A percentile compares a stretch with the other conserved stretches of the same genome.
These are phyloP conservation scores for Elongisporangium undulatum DNA, from an alignment of 352 stramenopile genomes.

Conservation along the genomic window DNA sequence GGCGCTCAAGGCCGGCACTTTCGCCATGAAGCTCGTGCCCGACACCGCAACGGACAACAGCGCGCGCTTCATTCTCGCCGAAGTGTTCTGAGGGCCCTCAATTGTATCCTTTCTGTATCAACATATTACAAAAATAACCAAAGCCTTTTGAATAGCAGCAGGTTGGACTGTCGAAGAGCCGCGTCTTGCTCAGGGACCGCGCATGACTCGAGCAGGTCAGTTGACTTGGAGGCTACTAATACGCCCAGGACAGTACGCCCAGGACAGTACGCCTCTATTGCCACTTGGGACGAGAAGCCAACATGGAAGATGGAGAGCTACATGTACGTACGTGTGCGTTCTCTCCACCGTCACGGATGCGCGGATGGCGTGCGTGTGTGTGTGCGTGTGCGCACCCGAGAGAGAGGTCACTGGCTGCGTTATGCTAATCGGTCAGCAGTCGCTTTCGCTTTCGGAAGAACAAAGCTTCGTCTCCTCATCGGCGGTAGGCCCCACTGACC, in stretches of 20 bases:
- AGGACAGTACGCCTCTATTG: too few species aligned
- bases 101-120: not conserved
- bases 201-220: too few species aligned
- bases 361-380: not conserved
- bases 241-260: too few species aligned
- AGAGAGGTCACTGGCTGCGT: not conserved
- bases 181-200: too few species aligned
- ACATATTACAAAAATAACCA: not conserved
- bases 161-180: not conserved
- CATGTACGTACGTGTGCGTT: too few species aligned
- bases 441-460: too few species aligned
- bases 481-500: not conserved
- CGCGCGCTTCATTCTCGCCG: slow-evolving; percentile 3
- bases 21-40: slow-evolving; percentile 4
- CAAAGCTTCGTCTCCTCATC: not conserved
- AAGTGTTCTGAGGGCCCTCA: slow-evolving; percentile 3
- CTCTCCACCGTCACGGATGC: too few species aligned
- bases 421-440: too few species aligned
- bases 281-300: too few species aligned
- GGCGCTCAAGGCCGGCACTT: not conserved
- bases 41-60: not conserved
- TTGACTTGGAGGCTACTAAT: too few species aligned
- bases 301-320: too few species aligned
- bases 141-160: too few species aligned
- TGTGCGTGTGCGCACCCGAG: not conserved